These are phyloP conservation scores for Xylariaceae sp. DNA, from an alignment of 2,329 filamentous ascomycete genomes.

Conservation along the genomic window DNA sequence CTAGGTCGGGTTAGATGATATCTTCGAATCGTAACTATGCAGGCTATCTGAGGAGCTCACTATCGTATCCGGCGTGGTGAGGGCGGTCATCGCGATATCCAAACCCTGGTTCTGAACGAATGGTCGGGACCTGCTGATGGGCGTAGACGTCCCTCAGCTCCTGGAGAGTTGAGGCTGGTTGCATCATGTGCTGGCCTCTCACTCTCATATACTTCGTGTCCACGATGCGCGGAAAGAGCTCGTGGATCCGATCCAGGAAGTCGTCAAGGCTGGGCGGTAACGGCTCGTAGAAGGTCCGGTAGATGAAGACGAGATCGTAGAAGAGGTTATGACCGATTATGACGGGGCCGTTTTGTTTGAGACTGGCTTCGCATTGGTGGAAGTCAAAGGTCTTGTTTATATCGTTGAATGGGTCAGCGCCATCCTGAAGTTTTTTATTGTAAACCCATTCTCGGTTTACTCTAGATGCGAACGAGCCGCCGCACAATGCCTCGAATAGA, in stretches of 20 bases:
- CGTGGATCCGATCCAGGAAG: constrained; percentile 54
- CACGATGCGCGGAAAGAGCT: constrained; percentile 51
- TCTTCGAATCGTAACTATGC: neutral
- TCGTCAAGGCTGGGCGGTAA: constrained; percentile 57
- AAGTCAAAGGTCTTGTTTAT: constrained; percentile 12
- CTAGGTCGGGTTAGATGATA: constrained; percentile 25
- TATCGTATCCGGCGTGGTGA: constrained; percentile 66
- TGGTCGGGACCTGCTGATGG: constrained; percentile 43
- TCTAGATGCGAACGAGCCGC: constrained; percentile 31
- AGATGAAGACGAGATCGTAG: constrained; percentile 65
- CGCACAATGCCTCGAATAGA: constrained; percentile 40
- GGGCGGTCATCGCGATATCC: constrained; percentile 28
- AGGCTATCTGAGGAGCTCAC: constrained; percentile 34
- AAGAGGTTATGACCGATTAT: constrained; percentile 69
- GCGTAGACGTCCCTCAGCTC: constrained; percentile 49
- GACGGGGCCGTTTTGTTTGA: constrained; percentile 40
- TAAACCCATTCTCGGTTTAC: constrained; percentile 17
- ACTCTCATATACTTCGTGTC: constrained; percentile 63
- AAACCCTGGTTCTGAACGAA: constrained; percentile 36
- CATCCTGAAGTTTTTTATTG: neutral
- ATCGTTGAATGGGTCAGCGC: neutral
- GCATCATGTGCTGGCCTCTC: constrained; percentile 37
- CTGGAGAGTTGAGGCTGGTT: constrained; percentile 49
- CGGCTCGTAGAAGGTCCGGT: constrained; percentile 61
- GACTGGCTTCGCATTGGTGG: constrained; percentile 28